Conservation (phyloP, 2,329 filamentous ascomycete genomes). For the Apiospora phragmitis region DNA sequence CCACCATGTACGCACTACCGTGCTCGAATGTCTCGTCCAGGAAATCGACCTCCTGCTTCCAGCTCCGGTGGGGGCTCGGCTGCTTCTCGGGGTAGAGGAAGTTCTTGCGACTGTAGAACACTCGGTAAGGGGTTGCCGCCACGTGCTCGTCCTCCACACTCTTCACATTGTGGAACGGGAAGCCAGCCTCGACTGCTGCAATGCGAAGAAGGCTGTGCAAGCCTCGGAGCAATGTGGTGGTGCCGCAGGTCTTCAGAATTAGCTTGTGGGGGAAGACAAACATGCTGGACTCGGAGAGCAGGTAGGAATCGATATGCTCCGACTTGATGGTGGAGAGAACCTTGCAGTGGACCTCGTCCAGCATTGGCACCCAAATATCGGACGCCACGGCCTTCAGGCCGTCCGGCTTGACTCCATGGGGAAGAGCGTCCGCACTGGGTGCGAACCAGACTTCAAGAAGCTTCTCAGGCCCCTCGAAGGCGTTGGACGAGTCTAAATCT, state of each 20-base stretch:
- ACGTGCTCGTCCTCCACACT: conserved; percentile 67
- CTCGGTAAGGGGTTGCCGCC: conserved; percentile 85
- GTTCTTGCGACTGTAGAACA: conserved; percentile 99
- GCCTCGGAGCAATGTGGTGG: conserved; percentile 87
- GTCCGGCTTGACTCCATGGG: conserved; percentile 66
- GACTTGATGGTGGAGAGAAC: conserved; percentile 92
- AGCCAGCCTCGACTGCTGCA: conserved; percentile 84
- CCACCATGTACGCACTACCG: conserved; percentile 98
- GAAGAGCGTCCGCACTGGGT: conserved; percentile 72
- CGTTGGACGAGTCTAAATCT: conserved; percentile 91
- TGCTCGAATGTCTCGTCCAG: conserved; percentile 89
- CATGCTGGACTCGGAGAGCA: conserved; percentile 99
- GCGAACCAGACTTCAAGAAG: conserved; percentile 98
- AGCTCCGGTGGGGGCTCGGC: conserved; percentile 91
- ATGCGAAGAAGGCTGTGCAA: conserved; percentile 91
- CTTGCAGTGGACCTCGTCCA: conserved; percentile 98
- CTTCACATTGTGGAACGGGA: conserved; percentile 73
- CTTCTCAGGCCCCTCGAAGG: conserved; percentile 98
- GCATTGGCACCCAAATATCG: conserved; percentile 92
- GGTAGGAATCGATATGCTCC: conserved; percentile 92
- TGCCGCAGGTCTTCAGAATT: conserved; percentile 97
- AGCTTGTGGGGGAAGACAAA: conserved; percentile 99
- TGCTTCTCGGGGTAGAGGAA: conserved; percentile 95
- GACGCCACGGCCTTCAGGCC: conserved; percentile 84
- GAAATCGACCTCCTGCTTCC: conserved; percentile 92